These are phyloP conservation scores for Hygrophila difformis DNA, from an alignment of 257 asterid species.

Conservation along the genomic window DNA sequence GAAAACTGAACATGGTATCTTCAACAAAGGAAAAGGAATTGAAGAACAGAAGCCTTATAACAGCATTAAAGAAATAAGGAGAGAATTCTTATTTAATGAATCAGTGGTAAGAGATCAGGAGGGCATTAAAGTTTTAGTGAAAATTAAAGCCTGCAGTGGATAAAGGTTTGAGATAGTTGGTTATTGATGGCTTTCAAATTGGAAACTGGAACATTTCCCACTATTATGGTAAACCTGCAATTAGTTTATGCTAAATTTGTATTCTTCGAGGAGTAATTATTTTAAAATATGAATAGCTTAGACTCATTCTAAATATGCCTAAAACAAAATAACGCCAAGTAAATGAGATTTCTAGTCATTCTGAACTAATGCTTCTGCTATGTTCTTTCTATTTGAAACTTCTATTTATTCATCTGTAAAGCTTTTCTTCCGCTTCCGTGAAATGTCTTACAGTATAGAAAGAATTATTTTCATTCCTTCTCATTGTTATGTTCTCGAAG, in stretches of 20 bases:
- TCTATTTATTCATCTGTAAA: background rate
- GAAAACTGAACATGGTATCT: background rate
- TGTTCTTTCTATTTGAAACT: background rate
- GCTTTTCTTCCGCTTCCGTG: background rate
- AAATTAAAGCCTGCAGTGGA: too few relatives aligned
- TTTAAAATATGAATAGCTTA: too few relatives aligned
- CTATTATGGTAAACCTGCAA: too few relatives aligned
- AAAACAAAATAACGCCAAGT: too few relatives aligned
- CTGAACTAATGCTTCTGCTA: background rate
- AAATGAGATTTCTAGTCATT: conserved; percentile 2
- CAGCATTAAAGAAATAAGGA: background rate
- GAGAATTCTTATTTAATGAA: background rate
- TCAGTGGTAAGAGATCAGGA: background rate
- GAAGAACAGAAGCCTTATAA: background rate
- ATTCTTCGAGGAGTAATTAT: too few relatives aligned
- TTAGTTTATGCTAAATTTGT: too few relatives aligned
- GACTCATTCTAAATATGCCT: too few relatives aligned
- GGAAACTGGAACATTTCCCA: too few relatives aligned
- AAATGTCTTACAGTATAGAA: background rate
- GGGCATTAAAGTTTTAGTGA: too few relatives aligned
- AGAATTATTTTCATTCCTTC: conserved; percentile 1
- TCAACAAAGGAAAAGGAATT: background rate
- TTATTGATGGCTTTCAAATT: too few relatives aligned
- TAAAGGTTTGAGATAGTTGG: too few relatives aligned
- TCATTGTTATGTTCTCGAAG: background rate